Conservation (phyloP, 139 green algal genomes). For the Chlorella ohadii region DNA sequence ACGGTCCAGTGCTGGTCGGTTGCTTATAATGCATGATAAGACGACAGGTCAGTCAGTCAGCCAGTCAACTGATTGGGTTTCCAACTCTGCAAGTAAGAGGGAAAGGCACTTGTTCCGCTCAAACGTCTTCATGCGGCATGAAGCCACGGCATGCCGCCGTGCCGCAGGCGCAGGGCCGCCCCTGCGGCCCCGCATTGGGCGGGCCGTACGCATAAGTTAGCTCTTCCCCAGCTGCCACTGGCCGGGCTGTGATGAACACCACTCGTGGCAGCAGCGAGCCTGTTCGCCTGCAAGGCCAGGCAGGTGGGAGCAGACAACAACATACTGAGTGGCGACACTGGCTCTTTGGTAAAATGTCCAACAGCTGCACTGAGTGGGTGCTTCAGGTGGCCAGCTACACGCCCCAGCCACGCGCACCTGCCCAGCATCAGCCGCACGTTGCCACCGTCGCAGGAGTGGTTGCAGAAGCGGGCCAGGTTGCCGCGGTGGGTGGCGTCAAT, state of each 20-base stretch:
- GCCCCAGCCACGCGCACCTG: not conserved
- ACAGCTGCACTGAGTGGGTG: no score
- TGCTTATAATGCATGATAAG: no score
- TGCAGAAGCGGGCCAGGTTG: constrained; percentile 77
- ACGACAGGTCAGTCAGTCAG: no score
- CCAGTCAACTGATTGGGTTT: no score
- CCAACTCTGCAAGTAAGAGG: no score
- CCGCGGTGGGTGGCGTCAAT: constrained; percentile 70
- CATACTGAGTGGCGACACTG: no score
- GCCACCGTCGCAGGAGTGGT: constrained; percentile 73
- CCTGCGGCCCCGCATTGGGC: constrained; percentile 9
- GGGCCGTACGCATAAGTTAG: constrained; percentile 72
- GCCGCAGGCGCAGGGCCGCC: constrained; percentile 30
- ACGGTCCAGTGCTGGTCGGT: no score
- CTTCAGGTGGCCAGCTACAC: no score
- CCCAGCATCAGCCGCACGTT: constrained; percentile 56
- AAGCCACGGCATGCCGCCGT: constrained; percentile 38
- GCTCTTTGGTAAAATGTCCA: no score
- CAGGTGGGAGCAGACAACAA: not conserved
- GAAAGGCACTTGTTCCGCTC: not conserved
- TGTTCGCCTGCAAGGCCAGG: not conserved
- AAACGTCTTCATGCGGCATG: constrained; percentile 41
- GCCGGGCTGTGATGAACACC: constrained; percentile 50
- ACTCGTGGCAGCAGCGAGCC: constrained; percentile 60
- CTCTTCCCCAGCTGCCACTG: constrained; percentile 60